Base-by-base conservation (phyloP, 768 basidiomycete species). In the Suillus discolor region DNA sequence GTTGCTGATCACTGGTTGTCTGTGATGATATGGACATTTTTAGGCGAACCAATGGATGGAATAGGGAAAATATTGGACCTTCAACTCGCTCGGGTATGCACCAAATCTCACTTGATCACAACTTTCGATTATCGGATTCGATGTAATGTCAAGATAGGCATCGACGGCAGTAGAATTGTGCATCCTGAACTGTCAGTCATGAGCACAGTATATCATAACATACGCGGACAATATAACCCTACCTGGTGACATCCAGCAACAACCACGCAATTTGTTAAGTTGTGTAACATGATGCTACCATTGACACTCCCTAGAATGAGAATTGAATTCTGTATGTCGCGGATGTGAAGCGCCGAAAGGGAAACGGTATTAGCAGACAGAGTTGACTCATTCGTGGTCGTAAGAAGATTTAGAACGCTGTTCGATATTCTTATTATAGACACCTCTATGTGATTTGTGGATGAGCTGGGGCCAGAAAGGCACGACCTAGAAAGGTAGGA, bases 191-290 rank as follows among this genome's bases (percentile, higher is more conserved):
- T 97, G 72, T 18, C 60, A 23, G 49, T 18, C 59, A 31, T 38
- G 25, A 31, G 63, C 36, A 13, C 45, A 47, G 39, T 62, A 42
- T 39, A 66, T 39, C 9, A 38, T 61, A 11, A 61, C 31, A 34
- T 41, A 23, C 15, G n/a, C 1, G 7, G 61, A n/a, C 15, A 61
- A 42, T 34, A 39, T 34, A 13, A 67, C 54, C 12, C 45, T 71
- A 94, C 95, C 84, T 97, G 95, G 72, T 93, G 94, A 70, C 91
- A 91, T 2, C 87, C 89, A 5, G 92, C 78, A 13, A 86, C 85
- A n/a, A 96, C 73, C 5, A 88, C 77, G 68, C 90, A 94, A 20
- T 82, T 74, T 23, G 77, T 75, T 38, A 94, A 69, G 66, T 89
- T 83, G 68, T 92, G 86, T 1, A 96, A 74, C 62, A 96, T 78